phyloP scores from a whole-genome alignment of 2,329 filamentous ascomycete species.

The Pestalotiopsis sp. region DNA sequence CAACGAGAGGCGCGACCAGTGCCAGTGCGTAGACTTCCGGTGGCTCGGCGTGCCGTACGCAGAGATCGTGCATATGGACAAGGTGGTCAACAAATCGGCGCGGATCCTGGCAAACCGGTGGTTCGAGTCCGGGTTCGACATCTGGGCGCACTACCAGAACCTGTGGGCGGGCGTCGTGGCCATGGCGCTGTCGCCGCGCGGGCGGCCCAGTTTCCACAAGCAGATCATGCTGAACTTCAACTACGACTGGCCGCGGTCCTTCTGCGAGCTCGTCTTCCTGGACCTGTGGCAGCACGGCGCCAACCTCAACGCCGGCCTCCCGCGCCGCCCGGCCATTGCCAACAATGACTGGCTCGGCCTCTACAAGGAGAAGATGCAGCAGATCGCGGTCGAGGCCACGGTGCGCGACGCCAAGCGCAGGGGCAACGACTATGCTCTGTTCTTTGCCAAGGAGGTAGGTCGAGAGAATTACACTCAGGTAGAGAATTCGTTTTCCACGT shows the following conservation, averaged over 20 bases:
- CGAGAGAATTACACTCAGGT: not conserved
- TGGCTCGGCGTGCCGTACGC: not conserved
- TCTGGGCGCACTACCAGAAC: not conserved
- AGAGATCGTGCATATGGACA: not conserved
- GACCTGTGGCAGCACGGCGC: not conserved
- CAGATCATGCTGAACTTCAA: not conserved
- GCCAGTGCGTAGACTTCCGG: not conserved
- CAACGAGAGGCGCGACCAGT: not conserved
- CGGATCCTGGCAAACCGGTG: not conserved
- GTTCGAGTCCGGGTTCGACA: not conserved
- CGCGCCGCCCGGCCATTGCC: not conserved
- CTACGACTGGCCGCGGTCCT: not conserved
- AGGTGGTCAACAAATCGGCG: not conserved
- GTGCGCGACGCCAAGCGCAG: not conserved
- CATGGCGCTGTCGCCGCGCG: not conserved
- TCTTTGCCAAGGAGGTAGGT: not conserved
- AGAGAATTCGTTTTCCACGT: not conserved
- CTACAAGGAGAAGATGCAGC: not conserved
- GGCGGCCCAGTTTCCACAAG: not conserved
- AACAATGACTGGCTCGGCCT: not conserved
- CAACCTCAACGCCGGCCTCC: not conserved
- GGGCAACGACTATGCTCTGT: not conserved
- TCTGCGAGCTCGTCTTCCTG: not conserved
- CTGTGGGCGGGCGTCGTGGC: not conserved
- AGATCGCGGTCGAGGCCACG: not conserved